Conservation (phyloP, 2,329 filamentous ascomycete genomes). For the Penicillium sp. region DNA sequence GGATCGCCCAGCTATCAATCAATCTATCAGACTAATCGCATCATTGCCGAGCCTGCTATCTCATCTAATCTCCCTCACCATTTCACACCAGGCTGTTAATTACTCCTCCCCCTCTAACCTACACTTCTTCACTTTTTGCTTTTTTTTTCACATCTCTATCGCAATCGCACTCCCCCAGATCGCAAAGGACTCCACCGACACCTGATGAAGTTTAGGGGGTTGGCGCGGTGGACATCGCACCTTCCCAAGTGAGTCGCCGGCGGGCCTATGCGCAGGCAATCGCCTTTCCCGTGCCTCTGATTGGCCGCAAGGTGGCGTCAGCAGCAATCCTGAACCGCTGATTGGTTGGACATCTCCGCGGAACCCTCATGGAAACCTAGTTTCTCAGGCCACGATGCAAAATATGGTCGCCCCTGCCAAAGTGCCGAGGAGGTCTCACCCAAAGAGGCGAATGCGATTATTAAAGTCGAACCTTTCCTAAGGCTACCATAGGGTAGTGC, state of each 20-base stretch:
- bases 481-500: too few relatives aligned
- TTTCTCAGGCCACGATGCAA: slow-evolving; percentile 14
- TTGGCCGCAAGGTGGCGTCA: slow-evolving; percentile 28
- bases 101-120: background rate
- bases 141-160: slow-evolving; percentile 13
- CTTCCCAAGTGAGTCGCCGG: slow-evolving; percentile 25
- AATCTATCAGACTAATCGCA: slow-evolving; percentile 32
- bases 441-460: slow-evolving; percentile 2
- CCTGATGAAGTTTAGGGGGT: slow-evolving; percentile 31
- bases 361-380: slow-evolving; percentile 7
- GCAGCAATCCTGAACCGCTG: slow-evolving; percentile 20
- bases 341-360: slow-evolving; percentile 27
- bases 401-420: background rate
- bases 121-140: slow-evolving; percentile 10
- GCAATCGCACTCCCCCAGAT: slow-evolving; percentile 32
- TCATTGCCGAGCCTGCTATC: slow-evolving; percentile 20
- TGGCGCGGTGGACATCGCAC: slow-evolving; percentile 21
- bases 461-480: background rate
- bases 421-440: background rate
- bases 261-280: slow-evolving; percentile 30
- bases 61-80: slow-evolving; percentile 32
- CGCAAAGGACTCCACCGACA: slow-evolving; percentile 31
- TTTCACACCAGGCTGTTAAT: too few relatives aligned
- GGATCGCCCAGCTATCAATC: slow-evolving; percentile 28
- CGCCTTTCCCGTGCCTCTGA: slow-evolving; percentile 25